Percentiles rank a stretch among this genome's conserved stretches.
phyloP scores from a whole-genome alignment of 2,329 filamentous ascomycete species.

The Ophiocordyceps unilateralis region DNA sequence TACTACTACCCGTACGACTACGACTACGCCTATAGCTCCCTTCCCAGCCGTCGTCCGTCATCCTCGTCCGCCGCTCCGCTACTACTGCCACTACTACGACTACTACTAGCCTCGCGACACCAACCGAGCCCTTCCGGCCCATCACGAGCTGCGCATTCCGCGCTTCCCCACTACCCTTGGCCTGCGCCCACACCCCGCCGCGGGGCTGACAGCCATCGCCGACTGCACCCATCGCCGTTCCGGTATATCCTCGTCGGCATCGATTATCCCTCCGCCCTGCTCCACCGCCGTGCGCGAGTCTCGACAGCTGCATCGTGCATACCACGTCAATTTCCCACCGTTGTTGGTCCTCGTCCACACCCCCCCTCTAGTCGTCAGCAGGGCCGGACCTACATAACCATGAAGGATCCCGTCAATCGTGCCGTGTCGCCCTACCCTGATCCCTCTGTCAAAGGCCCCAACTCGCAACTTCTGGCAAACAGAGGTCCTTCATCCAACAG shows the following conservation, averaged over 20 bases:
- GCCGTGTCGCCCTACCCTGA: slow-evolving; percentile 20
- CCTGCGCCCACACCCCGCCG: not conserved
- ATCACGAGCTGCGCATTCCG: not conserved
- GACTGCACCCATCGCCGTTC: no score
- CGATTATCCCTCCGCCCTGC: not conserved
- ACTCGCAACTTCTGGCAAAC: slow-evolving; percentile 19
- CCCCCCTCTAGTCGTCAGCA: not conserved
- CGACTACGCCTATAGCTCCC: not conserved
- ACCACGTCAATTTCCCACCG: not conserved
- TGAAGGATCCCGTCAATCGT: slow-evolving; percentile 22
- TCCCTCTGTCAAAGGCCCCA: slow-evolving; percentile 21
- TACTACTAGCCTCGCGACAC: not conserved
- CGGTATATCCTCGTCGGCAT: slow-evolving; percentile 1
- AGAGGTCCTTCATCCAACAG: slow-evolving; percentile 24
- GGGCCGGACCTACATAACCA: slow-evolving; percentile 17
- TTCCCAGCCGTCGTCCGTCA: no score
- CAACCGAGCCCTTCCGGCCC: not conserved
- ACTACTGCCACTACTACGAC: not conserved
- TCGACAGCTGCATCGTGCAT: not conserved
- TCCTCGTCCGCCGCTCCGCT: no score
- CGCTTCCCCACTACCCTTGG: not conserved
- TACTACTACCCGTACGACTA: not conserved
- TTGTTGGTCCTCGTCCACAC: not conserved
- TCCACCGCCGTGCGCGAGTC: not conserved
- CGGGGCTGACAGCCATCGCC: not conserved